phyloP scores from a whole-genome alignment of 805 yeast genomes.

The Priceomyces melissophilus region DNA sequence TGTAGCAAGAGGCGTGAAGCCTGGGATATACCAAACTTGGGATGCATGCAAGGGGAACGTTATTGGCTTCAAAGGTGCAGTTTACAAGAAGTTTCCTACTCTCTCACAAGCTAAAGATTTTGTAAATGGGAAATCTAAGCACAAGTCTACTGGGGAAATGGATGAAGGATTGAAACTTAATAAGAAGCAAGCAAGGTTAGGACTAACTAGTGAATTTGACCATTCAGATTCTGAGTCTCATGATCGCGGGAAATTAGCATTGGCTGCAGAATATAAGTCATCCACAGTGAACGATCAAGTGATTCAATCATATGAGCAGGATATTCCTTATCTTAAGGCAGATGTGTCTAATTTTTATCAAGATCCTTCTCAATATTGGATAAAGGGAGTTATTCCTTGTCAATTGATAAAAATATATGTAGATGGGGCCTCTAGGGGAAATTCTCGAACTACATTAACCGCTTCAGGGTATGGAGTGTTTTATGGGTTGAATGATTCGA shows the following conservation, averaged over 20 bases:
- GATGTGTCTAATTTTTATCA: background rate
- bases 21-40: slow-evolving; percentile 66
- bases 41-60: slow-evolving; percentile 50
- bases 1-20: slow-evolving; percentile 31
- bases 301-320: background rate
- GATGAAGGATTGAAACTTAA: background rate
- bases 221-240: background rate
- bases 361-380: background rate
- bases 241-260: background rate
- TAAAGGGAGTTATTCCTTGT: background rate
- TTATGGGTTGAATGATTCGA: slow-evolving; percentile 52
- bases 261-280: background rate
- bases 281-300: too few relatives aligned
- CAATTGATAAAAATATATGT: slow-evolving; percentile 46
- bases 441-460: slow-evolving; percentile 40
- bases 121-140: background rate
- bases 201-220: background rate
- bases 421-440: slow-evolving; percentile 74
- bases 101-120: slow-evolving; percentile 43
- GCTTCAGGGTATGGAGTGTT: slow-evolving; percentile 74
- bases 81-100: slow-evolving; percentile 52
- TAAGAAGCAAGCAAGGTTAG: background rate
- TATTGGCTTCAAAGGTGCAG: slow-evolving; percentile 53
- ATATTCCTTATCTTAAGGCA: background rate
- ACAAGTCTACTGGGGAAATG: background rate